Base-by-base conservation (phyloP, 805 yeast species). In the Cyberlindnera veronae region DNA sequence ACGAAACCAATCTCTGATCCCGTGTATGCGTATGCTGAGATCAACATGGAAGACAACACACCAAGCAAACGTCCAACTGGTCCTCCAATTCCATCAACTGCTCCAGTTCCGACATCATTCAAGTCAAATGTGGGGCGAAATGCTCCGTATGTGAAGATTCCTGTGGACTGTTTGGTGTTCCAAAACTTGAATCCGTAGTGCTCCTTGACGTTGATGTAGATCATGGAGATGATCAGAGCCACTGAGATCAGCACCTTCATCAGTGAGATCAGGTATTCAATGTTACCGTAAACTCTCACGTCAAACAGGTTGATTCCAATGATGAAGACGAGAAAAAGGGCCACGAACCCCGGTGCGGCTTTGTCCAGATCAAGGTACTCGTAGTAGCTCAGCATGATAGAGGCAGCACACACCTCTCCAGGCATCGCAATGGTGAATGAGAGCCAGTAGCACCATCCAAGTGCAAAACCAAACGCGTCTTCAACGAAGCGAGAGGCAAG, bases 1-100 rank as follows among this genome's bases (percentile, higher is more conserved):
- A 85, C 77, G 48, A 85, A 79, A 11, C 87, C 90, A 58, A 82
- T 79, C 50, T 86, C 95, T 1, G 89, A 83, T 0, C 95, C 95
- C 35, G 84, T 77, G 54, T 81, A 86, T 0, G 95, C 84, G 59
- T 81, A 86, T 0, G 87, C 69, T 0, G 89, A 79, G 16, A 80
- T 76, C 34, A 79, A 62, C 8, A 80, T 63, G 1, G 88, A 86
- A 1, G 79, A 73, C 26, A 81, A 41, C 8, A 84, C 59, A 6
- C 84, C 77, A 33, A 81, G 62, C 37, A 84, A 70, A 31, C 84
- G 58, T 0, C 91, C 93, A 34, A 60, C 54, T 21, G 68, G 58
- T 3, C 90, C 87, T 6, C 74, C 75, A 23, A 79, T 77, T 0
- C 91, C 91, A 14, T 61, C 59, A 9, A 42, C 29, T 1, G 79